Conservation (phyloP, 2,329 filamentous ascomycete species). For the Pseudodiploospora longispora region DNA sequence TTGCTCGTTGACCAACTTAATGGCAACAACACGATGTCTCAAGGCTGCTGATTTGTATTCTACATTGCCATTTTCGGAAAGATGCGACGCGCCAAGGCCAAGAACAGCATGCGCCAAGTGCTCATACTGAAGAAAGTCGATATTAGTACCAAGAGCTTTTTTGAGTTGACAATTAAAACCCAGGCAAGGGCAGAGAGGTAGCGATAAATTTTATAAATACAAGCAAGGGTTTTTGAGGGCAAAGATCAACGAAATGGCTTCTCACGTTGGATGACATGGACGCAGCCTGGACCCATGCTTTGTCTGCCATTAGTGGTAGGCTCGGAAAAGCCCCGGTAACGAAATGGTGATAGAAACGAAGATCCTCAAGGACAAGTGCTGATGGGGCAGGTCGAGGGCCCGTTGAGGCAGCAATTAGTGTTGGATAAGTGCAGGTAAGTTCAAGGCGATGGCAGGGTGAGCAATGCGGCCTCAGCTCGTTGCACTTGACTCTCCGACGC, state of each 20-base stretch:
- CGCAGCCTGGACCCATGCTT: conserved; percentile 26
- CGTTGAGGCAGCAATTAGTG: neutral
- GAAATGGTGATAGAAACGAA: conserved; percentile 45
- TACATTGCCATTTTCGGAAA: conserved; percentile 20
- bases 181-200: too few species aligned
- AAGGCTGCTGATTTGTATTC: conserved; percentile 22
- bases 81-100: conserved; percentile 29
- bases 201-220: too few species aligned
- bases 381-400: conserved; percentile 10
- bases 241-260: too few species aligned
- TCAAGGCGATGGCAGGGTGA: conserved; percentile 25
- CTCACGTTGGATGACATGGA: conserved; percentile 26
- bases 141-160: neutral
- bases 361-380: conserved; percentile 33
- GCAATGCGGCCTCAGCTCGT: conserved; percentile 21
- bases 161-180: too few species aligned
- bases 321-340: conserved; percentile 32
- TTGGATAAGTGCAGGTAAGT: conserved; percentile 25
- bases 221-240: too few species aligned
- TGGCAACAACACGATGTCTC: conserved; percentile 26
- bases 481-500: conserved; percentile 23
- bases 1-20: conserved; percentile 26
- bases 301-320: conserved; percentile 22
- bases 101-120: conserved; percentile 30
- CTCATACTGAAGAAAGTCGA: conserved; percentile 19